Conservation (phyloP, 495 filamentous ascomycete genomes). For the Penicillium goetzii region DNA sequence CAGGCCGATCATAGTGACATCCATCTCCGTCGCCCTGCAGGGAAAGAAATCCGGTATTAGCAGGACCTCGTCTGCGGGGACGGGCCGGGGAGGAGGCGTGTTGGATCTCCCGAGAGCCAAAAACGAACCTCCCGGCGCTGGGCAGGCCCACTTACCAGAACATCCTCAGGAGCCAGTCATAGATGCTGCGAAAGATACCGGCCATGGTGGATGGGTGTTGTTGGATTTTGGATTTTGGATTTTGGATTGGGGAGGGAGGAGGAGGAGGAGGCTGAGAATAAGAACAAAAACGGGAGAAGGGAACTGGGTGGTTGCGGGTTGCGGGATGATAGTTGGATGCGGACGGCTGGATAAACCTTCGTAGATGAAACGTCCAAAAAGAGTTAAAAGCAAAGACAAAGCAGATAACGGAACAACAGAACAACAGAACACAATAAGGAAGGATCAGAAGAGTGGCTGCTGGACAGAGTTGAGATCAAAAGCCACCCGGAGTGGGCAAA, state of each 20-base stretch:
- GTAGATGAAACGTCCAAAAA: background rate
- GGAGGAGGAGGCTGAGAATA: background rate
- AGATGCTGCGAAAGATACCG: slow-evolving; percentile 87
- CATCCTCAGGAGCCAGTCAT: slow-evolving; percentile 96
- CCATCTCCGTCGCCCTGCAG: slow-evolving; percentile 95
- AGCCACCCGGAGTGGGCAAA: slow-evolving; percentile 6
- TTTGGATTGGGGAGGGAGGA: background rate
- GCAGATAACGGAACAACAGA: background rate
- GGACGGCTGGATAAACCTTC: background rate
- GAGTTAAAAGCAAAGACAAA: background rate
- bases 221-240: slow-evolving; percentile 6
- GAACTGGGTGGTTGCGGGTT: background rate
- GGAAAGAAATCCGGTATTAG: slow-evolving; percentile 19
- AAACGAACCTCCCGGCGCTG: background rate
- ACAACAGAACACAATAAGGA: background rate
- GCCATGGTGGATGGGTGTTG: slow-evolving; percentile 60
- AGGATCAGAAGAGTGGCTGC: background rate
- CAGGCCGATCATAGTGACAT: slow-evolving; percentile 98
- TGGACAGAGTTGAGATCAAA: slow-evolving; percentile 6
- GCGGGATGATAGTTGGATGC: background rate
- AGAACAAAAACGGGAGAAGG: background rate
- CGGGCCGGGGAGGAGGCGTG: slow-evolving; percentile 32
- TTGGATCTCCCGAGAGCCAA: slow-evolving; percentile 22
- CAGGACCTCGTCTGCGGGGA: slow-evolving; percentile 40
- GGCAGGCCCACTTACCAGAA: slow-evolving; percentile 82